phyloP scores from a whole-genome alignment of 2,329 filamentous ascomycete genomes.

The Uncinocarpus reesii region DNA sequence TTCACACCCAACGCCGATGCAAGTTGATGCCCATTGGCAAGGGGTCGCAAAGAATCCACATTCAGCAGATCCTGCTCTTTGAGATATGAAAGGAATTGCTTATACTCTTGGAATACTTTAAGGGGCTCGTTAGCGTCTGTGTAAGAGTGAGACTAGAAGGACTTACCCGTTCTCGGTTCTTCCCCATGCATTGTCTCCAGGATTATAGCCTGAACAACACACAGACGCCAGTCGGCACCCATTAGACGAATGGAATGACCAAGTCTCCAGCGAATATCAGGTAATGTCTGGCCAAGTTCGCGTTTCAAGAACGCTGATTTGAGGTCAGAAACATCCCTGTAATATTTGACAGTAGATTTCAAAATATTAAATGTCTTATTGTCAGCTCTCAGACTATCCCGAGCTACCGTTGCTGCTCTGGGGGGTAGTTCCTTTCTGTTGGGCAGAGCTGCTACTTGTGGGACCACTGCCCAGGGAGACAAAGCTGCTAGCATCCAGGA shows the following conservation, averaged over 20 bases:
- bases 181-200: conserved; percentile 30
- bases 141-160: background rate
- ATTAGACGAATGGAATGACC: conserved; percentile 29
- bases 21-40: conserved; percentile 67
- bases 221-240: conserved; percentile 33
- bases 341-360: conserved; percentile 53
- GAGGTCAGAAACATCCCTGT: conserved; percentile 51
- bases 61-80: conserved; percentile 40
- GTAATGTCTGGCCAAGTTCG: conserved; percentile 22
- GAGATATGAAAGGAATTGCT: conserved; percentile 45
- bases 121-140: background rate
- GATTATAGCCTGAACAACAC: conserved; percentile 32
- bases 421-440: conserved; percentile 47
- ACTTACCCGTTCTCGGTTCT: conserved; percentile 26
- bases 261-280: conserved; percentile 30
- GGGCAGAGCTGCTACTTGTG: conserved; percentile 31
- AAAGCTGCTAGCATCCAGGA: conserved; percentile 69
- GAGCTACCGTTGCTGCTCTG: conserved; percentile 52
- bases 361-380: conserved; percentile 65
- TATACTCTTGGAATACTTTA: conserved; percentile 42
- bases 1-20: conserved; percentile 53
- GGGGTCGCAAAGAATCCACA: conserved; percentile 48
- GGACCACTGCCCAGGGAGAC: conserved; percentile 57
- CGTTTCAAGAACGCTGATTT: conserved; percentile 38
- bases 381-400: conserved; percentile 68